Evolutionary conservation across 805 yeast species (phyloP).

Genomic region (Lachancea meyersii): DNA sequence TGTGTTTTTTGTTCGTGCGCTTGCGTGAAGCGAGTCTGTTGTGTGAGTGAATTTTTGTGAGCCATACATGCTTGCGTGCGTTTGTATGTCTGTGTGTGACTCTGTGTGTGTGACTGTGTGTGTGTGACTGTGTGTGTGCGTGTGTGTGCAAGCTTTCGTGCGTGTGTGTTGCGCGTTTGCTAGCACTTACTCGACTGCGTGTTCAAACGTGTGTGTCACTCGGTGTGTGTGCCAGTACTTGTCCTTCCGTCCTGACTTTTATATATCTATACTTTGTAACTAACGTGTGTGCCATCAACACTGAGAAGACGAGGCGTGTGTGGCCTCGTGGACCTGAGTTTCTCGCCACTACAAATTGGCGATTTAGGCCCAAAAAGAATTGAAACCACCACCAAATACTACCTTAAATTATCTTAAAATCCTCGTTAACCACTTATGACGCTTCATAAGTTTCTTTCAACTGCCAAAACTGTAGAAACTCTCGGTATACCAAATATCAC

Average conservation of each 20-base stretch:
- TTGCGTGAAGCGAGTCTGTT: background rate
- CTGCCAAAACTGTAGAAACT: no score
- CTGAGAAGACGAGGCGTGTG: no score
- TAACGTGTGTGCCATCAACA: constrained; percentile 7
- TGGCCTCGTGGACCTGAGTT: no score
- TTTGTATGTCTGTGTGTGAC: constrained; percentile 12
- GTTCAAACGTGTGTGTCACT: constrained; percentile 2
- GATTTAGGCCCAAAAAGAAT: no score
- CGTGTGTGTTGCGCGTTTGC: constrained; percentile 9
- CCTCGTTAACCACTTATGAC: no score
- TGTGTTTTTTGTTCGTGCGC: background rate
- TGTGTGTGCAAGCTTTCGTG: constrained; percentile 1
- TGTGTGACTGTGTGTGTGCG: constrained; percentile 12
- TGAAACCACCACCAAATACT: no score
- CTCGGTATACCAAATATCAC: no score
- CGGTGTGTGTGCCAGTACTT: constrained; percentile 5
- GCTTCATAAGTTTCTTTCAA: no score
- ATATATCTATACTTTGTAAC: constrained; percentile 4
- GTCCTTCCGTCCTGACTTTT: constrained; percentile 7
- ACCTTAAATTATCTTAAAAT: no score
- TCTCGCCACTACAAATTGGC: no score
- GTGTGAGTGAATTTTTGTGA: constrained; percentile 3
- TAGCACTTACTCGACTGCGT: constrained; percentile 3
- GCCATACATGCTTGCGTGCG: no score
- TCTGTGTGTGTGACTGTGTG: constrained; percentile 3